phyloP scores from a whole-genome alignment of 1,284 basidiomycete genomes.

The Moesziomyces sp. region DNA sequence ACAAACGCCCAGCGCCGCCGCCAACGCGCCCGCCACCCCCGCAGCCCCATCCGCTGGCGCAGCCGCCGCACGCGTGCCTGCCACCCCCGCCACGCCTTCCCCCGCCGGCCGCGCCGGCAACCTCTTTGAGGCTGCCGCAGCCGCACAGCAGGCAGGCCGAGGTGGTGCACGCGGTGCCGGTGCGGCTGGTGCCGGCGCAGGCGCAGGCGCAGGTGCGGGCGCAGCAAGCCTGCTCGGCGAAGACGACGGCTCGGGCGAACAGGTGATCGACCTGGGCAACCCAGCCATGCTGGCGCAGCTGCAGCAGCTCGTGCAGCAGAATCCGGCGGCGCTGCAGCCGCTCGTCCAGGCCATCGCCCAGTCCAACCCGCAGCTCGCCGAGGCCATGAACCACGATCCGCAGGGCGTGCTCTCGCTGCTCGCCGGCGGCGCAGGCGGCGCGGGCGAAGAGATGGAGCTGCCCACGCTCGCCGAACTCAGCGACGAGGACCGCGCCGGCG shows the following conservation, averaged over 20 bases:
- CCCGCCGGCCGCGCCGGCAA: slow-evolving; percentile 63
- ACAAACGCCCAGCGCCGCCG: slow-evolving; percentile 76
- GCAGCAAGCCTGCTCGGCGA: slow-evolving; percentile 49
- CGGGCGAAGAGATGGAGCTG: slow-evolving; percentile 56
- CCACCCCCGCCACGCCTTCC: slow-evolving; percentile 44
- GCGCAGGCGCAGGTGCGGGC: slow-evolving; percentile 24
- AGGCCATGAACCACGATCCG: slow-evolving; percentile 63
- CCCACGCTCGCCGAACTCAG: slow-evolving; percentile 56
- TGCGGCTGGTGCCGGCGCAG: slow-evolving; percentile 35
- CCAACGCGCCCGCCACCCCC: slow-evolving; percentile 72
- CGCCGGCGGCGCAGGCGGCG: slow-evolving; percentile 54
- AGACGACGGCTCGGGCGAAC: slow-evolving; percentile 60
- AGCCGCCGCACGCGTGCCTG: slow-evolving; percentile 64
- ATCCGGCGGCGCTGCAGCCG: slow-evolving; percentile 65
- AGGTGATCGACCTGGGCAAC: slow-evolving; percentile 64
- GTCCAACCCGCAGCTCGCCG: slow-evolving; percentile 64
- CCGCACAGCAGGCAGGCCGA: slow-evolving; percentile 51
- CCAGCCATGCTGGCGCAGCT: slow-evolving; percentile 64
- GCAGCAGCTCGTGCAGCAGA: slow-evolving; percentile 62
- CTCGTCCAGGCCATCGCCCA: slow-evolving; percentile 66
- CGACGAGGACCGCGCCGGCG: slow-evolving; percentile 54
- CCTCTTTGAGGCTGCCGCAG: slow-evolving; percentile 69
- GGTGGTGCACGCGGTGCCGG: slow-evolving; percentile 24
- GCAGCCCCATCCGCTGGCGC: slow-evolving; percentile 69
- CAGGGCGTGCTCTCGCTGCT: slow-evolving; percentile 63